Evolutionary conservation across 805 yeast genomes (phyloP), one percentile per base, ranked within the genome.

Genomic region (Lachancea sp.): DNA sequence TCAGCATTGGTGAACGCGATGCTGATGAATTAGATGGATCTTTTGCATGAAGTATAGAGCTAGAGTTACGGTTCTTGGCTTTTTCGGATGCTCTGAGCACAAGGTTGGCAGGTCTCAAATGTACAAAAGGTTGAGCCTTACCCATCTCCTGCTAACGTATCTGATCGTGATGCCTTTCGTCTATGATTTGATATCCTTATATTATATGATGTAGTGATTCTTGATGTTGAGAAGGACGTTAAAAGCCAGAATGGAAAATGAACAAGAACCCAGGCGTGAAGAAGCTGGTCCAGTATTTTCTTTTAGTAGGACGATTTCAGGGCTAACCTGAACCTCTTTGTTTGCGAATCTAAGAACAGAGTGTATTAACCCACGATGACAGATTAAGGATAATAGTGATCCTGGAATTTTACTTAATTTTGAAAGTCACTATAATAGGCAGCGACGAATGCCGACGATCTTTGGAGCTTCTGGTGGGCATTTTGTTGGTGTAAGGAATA

Each of bases 51-150:
- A 16, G 7, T 8, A 31, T 9, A 17, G 31, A 13, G 12, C 27
- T 30, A 13, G 34, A 19, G 11, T 26, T 3, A 15, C 25, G 19
- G 15, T 15, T 36, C 20, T 37, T 35, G 19, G 7, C 22, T 27
- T 31, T 40, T n/a, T 38, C 30, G 9, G 45, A 36, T 7, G 22
- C 12, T 30, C 22, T 36, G 29, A 43, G 38, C 6, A 47, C 36
- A n/a, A 51, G 44, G 32, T 49, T 52, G 11, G 55, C 53, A 12
- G 61, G 61, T 34, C 45, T 54, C 19, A 57, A 34, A 29, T 51
- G 52, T 19, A 57, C 49, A 38, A 49, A 55, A 16, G 59, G 45
- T 37, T 55, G 61, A 27, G 61, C 51, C 29, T 49, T 49, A 8
- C 55, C 58, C 58, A 57, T 54, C 35, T 17, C 31, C 26, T 3